These are phyloP conservation scores for Fusarium phyllophilum DNA, from an alignment of 2,329 filamentous ascomycete genomes.

Conservation along the genomic window DNA sequence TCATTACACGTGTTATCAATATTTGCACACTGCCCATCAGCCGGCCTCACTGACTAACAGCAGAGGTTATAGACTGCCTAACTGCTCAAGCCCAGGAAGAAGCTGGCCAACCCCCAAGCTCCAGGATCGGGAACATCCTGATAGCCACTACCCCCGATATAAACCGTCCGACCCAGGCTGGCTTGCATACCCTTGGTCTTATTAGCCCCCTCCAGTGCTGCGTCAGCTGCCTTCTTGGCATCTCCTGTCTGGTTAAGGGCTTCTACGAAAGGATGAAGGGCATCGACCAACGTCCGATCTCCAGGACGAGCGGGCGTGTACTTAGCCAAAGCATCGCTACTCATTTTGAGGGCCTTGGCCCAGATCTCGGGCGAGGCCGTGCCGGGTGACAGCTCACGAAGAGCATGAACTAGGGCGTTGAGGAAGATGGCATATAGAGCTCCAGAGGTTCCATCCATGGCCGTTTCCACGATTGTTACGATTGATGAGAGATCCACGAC, in stretches of 20 bases:
- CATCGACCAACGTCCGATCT: conserved; percentile 91
- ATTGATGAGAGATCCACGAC: conserved; percentile 64
- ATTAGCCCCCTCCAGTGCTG: conserved; percentile 79
- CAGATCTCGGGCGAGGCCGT: conserved; percentile 55
- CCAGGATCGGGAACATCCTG: conserved; percentile 70
- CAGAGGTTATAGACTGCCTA: conserved; percentile 40
- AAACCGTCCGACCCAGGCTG: conserved; percentile 72
- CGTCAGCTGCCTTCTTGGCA: conserved; percentile 77
- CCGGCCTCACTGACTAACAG: background rate
- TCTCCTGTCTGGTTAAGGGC: conserved; percentile 72
- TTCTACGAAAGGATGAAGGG: conserved; percentile 86
- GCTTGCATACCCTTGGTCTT: conserved; percentile 93
- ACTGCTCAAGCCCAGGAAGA: conserved; percentile 77
- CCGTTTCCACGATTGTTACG: conserved; percentile 64
- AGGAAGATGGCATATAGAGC: conserved; percentile 83
- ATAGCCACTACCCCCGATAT: conserved; percentile 57
- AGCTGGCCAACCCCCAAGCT: conserved; percentile 77
- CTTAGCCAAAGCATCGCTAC: conserved; percentile 75
- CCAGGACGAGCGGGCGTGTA: conserved; percentile 93
- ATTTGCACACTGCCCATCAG: background rate
- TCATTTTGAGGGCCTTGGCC: conserved; percentile 75
- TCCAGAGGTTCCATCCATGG: conserved; percentile 71
- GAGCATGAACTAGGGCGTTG: conserved; percentile 79
- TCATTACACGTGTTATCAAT: conserved; percentile 13
- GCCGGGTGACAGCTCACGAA: conserved; percentile 56